Percentiles rank a stretch among this genome's conserved stretches.
Evolutionary conservation across 2,329 filamentous ascomycete genomes (phyloP).

Genomic region (Colletotrichum sp.): DNA sequence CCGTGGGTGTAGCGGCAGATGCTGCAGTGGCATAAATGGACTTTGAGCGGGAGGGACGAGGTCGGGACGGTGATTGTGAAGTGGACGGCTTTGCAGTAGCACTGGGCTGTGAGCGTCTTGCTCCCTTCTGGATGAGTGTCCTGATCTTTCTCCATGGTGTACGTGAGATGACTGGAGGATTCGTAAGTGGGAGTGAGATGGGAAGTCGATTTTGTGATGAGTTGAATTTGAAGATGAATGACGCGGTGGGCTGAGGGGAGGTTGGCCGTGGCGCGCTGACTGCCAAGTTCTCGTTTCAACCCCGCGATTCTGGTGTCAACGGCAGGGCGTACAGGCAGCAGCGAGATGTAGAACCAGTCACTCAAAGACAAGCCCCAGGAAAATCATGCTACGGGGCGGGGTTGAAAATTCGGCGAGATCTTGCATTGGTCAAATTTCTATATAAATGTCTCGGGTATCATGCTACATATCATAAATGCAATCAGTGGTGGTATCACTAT

Average conservation of each 20-base stretch:
- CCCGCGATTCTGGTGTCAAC: neutral
- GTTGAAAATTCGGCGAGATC: neutral
- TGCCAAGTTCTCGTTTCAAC: neutral
- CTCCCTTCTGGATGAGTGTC: neutral
- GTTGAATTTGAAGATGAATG: neutral
- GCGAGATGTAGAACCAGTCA: neutral
- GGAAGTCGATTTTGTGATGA: neutral
- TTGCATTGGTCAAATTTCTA: neutral
- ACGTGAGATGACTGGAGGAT: neutral
- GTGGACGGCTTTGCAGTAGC: slow-evolving; percentile 48
- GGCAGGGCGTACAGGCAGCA: neutral
- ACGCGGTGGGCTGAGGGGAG: neutral
- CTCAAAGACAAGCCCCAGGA: neutral
- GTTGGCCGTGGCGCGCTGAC: neutral
- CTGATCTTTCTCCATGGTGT: neutral
- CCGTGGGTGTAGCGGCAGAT: slow-evolving; percentile 49
- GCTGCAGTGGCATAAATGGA: slow-evolving; percentile 52
- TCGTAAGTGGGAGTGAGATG: neutral
- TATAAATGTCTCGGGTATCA: slow-evolving; percentile 1
- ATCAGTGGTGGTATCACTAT: neutral
- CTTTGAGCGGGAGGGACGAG: slow-evolving; percentile 42
- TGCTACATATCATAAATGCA: neutral
- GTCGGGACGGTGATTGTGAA: slow-evolving; percentile 45
- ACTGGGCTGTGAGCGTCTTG: slow-evolving; percentile 48
- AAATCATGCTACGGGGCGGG: neutral